Evolutionary conservation across 768 basidiomycete species (phyloP).

Genomic region (Rossbeevera mucosa): DNA sequence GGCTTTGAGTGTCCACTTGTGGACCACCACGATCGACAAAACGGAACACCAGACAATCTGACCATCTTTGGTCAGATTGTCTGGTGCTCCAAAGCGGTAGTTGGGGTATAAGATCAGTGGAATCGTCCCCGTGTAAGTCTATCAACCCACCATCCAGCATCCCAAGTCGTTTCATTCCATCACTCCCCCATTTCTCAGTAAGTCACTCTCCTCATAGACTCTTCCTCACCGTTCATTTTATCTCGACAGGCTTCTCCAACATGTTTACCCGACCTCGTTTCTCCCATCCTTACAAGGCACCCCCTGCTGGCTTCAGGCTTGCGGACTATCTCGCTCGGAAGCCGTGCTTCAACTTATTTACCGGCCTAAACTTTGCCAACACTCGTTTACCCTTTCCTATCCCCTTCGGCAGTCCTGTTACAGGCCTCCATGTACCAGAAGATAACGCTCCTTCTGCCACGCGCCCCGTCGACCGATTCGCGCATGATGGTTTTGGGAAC

Average conservation of each 20-base stretch:
- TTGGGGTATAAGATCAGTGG: conserved; percentile 19
- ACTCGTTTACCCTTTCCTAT: conserved; percentile 13
- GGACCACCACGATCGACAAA: neutral
- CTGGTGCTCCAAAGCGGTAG: neutral
- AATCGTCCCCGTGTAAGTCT: neutral
- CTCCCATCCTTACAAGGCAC: conserved; percentile 14
- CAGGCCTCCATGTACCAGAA: neutral
- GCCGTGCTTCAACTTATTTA: conserved; percentile 21
- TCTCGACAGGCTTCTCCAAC: neutral
- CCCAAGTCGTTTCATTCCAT: conserved; percentile 1
- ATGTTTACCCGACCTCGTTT: conserved; percentile 18
- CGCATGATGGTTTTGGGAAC: neutral
- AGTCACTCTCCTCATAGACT: neutral
- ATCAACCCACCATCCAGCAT: neutral
- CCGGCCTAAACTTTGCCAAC: conserved; percentile 6
- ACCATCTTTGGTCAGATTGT: conserved; percentile 6
- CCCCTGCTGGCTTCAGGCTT: conserved; percentile 30
- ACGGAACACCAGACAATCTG: no score
- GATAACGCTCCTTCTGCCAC: conserved; percentile 10
- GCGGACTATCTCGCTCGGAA: conserved; percentile 12
- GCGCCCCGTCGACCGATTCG: conserved; percentile 5
- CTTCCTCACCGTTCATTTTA: neutral
- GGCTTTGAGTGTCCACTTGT: no score
- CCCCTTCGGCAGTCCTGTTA: conserved; percentile 17
- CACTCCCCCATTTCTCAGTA: neutral